phyloP scores from a whole-genome alignment of 176 grass and related monocot genomes.

The Phoenix dactylifera region DNA sequence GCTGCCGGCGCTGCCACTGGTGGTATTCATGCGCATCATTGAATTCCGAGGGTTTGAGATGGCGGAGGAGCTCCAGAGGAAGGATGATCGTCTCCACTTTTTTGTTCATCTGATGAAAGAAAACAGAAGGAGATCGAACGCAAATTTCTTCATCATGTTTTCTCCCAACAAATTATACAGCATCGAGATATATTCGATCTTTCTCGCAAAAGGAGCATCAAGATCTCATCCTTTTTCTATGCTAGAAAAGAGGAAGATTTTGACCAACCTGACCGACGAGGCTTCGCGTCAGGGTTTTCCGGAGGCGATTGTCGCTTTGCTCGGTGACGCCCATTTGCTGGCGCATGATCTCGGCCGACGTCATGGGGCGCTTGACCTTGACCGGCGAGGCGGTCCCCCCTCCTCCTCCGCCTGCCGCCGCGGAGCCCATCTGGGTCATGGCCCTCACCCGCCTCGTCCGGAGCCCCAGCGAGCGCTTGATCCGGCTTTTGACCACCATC shows the following conservation, averaged over 20 bases:
- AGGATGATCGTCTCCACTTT: conserved; percentile 40
- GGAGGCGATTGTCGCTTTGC: conserved; percentile 14
- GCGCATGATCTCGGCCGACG: conserved; percentile 57
- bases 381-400: too few relatives aligned
- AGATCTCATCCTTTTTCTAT: too few relatives aligned
- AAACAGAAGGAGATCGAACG: not conserved
- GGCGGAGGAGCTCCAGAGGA: conserved; percentile 53
- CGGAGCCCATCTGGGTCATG: conserved; percentile 25
- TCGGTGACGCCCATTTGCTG: conserved; percentile 41
- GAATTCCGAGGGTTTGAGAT: conserved; percentile 47
- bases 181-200: too few relatives aligned
- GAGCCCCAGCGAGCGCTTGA: conserved; percentile 44
- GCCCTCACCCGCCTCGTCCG: conserved; percentile 26
- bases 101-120: conserved; percentile 29
- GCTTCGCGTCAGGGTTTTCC: conserved; percentile 10
- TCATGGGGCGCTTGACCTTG: conserved; percentile 17
- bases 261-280: conserved; percentile 3
- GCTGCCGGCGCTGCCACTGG: conserved; percentile 47
- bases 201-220: too few relatives aligned
- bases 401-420: not conserved
- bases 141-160: not conserved
- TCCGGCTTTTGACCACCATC: conserved; percentile 39
- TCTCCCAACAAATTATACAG: not conserved
- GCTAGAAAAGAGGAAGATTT: too few relatives aligned
- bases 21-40: conserved; percentile 32